Conservation (phyloP, 345 rosid genomes). For the Rhodamnia argentea region DNA sequence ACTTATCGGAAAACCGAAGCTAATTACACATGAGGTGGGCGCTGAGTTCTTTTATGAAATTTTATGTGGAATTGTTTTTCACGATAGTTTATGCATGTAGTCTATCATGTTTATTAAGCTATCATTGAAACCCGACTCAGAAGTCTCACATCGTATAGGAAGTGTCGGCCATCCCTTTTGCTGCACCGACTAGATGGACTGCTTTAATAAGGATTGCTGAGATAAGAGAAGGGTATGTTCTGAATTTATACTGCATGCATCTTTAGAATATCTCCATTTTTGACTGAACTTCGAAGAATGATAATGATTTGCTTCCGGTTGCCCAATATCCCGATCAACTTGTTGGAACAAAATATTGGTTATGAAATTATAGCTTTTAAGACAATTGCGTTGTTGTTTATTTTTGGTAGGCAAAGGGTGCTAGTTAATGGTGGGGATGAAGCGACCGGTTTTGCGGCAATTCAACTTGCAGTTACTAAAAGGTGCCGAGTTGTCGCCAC, state of each 20-base stretch:
- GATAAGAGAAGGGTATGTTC: slow-evolving; percentile 70
- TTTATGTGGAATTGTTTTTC: not conserved
- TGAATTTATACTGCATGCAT: not conserved
- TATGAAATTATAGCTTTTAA: not conserved
- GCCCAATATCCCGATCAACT: not conserved
- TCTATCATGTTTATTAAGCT: not conserved
- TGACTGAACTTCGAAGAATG: not conserved
- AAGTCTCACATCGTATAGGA: slow-evolving; percentile 39
- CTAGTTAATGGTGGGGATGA: slow-evolving; percentile 89
- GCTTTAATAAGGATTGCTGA: slow-evolving; percentile 83
- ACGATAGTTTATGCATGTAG: not conserved
- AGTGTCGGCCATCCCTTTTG: slow-evolving; percentile 91
- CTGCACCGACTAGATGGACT: slow-evolving; percentile 94
- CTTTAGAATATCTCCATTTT: not conserved
- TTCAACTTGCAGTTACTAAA: slow-evolving; percentile 68
- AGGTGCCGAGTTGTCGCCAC: slow-evolving; percentile 70
- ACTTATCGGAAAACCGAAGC: slow-evolving; percentile 56
- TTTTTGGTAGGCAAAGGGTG: slow-evolving; percentile 43
- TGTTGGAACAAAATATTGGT: not conserved
- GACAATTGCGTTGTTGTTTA: not conserved
- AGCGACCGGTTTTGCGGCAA: slow-evolving; percentile 88
- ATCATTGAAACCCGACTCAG: not conserved
- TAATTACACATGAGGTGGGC: slow-evolving; percentile 65
- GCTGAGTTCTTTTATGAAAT: not conserved
- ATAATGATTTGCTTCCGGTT: not conserved